Evolutionary conservation across 2,329 filamentous ascomycete genomes (phyloP).

Genomic region (Lecanicillium sp.): DNA sequence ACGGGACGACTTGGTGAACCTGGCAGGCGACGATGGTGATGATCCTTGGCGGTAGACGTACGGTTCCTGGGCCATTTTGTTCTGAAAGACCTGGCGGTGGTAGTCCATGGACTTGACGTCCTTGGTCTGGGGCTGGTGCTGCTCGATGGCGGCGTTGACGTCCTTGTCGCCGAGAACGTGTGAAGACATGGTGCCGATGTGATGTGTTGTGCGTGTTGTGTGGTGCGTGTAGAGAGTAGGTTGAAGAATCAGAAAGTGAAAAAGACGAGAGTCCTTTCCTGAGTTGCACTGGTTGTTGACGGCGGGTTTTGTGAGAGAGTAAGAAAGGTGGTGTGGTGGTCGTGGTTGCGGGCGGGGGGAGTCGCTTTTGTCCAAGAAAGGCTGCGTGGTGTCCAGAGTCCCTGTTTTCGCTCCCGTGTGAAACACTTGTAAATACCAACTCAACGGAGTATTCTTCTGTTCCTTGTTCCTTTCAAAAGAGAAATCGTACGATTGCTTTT

Average conservation of each 20-base stretch:
- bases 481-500: no score
- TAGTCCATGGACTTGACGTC: constrained; percentile 67
- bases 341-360: no score
- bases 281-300: background rate
- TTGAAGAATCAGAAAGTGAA: background rate
- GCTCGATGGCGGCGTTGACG: constrained; percentile 50
- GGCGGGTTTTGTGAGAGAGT: background rate
- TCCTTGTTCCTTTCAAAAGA: background rate
- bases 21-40: background rate
- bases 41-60: constrained; percentile 34
- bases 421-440: constrained; percentile 10
- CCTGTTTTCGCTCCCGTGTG: background rate
- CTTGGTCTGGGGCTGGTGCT: constrained; percentile 30
- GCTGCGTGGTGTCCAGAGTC: no score
- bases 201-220: constrained; percentile 4
- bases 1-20: background rate
- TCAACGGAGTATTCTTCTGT: background rate
- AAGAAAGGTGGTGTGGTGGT: background rate
- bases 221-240: background rate
- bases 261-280: background rate
- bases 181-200: constrained; percentile 48
- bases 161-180: constrained; percentile 61
- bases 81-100: constrained; percentile 68
- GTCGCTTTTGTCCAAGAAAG: no score
- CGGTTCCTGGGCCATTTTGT: constrained; percentile 63